Evolutionary conservation across 306 rosid genomes (phyloP).

Genomic region (Vigna angularis): DNA sequence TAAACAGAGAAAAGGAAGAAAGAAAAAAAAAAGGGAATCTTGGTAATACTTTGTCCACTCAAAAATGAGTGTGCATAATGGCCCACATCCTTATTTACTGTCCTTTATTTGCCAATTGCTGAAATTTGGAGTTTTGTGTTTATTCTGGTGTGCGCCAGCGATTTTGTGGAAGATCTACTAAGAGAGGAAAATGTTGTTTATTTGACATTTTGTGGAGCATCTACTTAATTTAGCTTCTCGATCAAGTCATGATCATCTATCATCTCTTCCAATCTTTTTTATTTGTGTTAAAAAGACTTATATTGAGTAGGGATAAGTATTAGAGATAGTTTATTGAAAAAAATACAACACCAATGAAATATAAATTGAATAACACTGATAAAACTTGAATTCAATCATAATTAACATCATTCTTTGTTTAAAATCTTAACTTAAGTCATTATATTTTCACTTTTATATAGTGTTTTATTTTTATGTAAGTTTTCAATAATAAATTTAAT

Average conservation of each 20-base stretch:
- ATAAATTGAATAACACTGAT: fast-evolving
- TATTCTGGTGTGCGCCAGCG: constrained; percentile 46
- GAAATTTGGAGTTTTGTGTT: constrained; percentile 52
- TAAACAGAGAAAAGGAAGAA: constrained; percentile 20
- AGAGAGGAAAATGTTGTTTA: constrained; percentile 11
- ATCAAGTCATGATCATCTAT: constrained; percentile 45
- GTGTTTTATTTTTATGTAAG: too few species aligned
- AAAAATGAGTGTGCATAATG: constrained; percentile 53
- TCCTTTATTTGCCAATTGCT: constrained; percentile 47
- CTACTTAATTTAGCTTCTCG: constrained; percentile 43
- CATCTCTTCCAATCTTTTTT: constrained; percentile 30
- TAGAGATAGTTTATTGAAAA: too few species aligned
- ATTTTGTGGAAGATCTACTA: constrained; percentile 37
- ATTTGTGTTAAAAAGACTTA: too few species aligned
- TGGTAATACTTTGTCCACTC: constrained; percentile 59
- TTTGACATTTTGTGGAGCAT: constrained; percentile 1
- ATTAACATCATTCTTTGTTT: too few species aligned
- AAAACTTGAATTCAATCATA: too few species aligned
- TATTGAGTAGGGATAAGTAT: too few species aligned
- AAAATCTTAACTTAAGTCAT: too few species aligned
- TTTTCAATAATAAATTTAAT: too few species aligned
- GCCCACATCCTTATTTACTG: constrained; percentile 51
- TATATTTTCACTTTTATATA: too few species aligned
- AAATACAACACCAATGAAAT: too few species aligned
- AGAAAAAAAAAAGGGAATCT: constrained; percentile 40